Percentiles rank a stretch among this genome's conserved stretches.
These are phyloP conservation scores for Ogataea chonburiensis DNA, from an alignment of 805 yeast species.

Conservation along the genomic window DNA sequence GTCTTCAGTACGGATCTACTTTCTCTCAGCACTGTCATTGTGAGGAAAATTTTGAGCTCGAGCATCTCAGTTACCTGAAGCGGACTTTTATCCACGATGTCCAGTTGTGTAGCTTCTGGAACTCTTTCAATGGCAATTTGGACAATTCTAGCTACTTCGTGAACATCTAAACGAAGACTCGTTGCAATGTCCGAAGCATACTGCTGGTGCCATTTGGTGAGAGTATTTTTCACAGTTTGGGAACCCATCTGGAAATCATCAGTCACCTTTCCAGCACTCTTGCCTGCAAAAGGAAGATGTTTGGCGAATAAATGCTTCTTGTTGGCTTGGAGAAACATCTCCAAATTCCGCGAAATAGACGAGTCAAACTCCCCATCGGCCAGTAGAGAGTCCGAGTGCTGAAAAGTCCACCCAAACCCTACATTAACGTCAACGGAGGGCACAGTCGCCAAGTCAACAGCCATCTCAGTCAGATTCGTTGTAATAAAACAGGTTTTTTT, in stretches of 20 bases:
- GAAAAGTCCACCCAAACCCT: conserved; percentile 9
- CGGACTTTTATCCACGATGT: conserved; percentile 22
- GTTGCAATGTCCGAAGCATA: conserved; percentile 42
- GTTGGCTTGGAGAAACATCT: conserved; percentile 14
- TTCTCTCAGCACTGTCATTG: conserved; percentile 46
- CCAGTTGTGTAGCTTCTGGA: conserved; percentile 33
- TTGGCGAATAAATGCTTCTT: conserved; percentile 16
- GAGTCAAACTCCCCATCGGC: conserved; percentile 12
- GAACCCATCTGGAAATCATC: conserved; percentile 17
- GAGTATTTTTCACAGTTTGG: conserved; percentile 10
- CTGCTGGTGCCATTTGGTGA: conserved; percentile 34
- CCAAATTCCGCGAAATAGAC: conserved; percentile 10
- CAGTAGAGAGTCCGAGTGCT: conserved; percentile 7
- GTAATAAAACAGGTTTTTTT: conserved; percentile 3
- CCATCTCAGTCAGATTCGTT: conserved; percentile 1
- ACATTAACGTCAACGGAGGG: background rate
- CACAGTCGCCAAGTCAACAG: conserved; percentile 1
- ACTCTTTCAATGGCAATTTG: conserved; percentile 38
- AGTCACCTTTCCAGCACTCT: conserved; percentile 1
- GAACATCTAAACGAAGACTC: conserved; percentile 38
- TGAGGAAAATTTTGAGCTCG: conserved; percentile 37
- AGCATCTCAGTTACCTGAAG: conserved; percentile 34
- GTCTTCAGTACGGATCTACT: conserved; percentile 48
- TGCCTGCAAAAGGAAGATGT: conserved; percentile 17
- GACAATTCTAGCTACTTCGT: conserved; percentile 51